Conservation (phyloP, 441 rosid genomes). For the Populus hybrid region DNA sequence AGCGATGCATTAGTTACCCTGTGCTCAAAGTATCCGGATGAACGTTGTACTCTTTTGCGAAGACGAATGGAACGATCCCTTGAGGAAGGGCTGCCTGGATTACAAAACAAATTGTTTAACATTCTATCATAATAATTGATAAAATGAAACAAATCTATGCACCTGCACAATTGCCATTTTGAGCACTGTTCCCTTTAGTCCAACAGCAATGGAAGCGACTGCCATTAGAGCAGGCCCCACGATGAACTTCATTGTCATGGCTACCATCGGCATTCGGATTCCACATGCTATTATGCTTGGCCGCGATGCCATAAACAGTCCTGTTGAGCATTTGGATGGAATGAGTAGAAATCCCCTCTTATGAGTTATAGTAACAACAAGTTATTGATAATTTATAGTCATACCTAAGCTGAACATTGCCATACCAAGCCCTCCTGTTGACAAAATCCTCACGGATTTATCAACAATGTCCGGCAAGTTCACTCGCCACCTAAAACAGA, state of each 20-base stretch:
- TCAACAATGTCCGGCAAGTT: slow-evolving; percentile 66
- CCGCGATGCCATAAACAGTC: slow-evolving; percentile 84
- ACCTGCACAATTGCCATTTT: slow-evolving; percentile 79
- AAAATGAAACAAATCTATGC: neutral
- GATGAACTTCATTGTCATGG: slow-evolving; percentile 62
- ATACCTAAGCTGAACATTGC: slow-evolving; percentile 72
- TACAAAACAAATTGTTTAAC: neutral
- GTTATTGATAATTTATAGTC: neutral
- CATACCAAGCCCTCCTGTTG: slow-evolving; percentile 54
- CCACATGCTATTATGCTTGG: slow-evolving; percentile 76
- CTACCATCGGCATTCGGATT: slow-evolving; percentile 39
- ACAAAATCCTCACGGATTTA: slow-evolving; percentile 59
- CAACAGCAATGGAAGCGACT: slow-evolving; percentile 47
- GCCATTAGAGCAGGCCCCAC: slow-evolving; percentile 78
- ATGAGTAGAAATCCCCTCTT: neutral
- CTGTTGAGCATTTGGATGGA: slow-evolving; percentile 29
- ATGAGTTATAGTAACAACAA: too few species aligned
- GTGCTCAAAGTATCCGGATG: slow-evolving; percentile 83
- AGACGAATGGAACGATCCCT: slow-evolving; percentile 35
- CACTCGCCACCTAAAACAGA: slow-evolving; percentile 53
- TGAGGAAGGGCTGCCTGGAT: slow-evolving; percentile 92
- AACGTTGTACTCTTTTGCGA: slow-evolving; percentile 70
- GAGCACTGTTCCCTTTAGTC: slow-evolving; percentile 45
- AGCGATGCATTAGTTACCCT: slow-evolving; percentile 39
- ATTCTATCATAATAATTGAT: neutral